These are phyloP conservation scores for Sordariomycetes sp. DNA, from an alignment of 2,329 filamentous ascomycete genomes.

Conservation along the genomic window DNA sequence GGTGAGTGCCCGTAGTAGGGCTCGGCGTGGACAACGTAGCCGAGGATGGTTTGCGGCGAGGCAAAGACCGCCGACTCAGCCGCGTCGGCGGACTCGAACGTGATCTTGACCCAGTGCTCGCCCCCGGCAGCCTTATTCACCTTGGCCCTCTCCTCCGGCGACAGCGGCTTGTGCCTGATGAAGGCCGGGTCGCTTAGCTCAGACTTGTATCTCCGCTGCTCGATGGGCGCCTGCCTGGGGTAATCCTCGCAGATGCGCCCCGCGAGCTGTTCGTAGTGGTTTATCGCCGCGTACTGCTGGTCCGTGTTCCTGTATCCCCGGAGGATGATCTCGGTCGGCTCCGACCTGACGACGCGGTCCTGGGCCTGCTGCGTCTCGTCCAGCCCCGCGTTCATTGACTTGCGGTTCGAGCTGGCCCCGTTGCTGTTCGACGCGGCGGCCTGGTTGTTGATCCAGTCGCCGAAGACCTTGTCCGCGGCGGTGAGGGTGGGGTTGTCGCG, in stretches of 20 bases:
- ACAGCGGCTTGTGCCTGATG: slow-evolving; percentile 54
- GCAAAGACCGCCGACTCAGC: slow-evolving; percentile 59
- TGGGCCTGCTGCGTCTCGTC: slow-evolving; percentile 21
- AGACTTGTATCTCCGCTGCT: slow-evolving; percentile 60
- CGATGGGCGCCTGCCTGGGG: slow-evolving; percentile 67
- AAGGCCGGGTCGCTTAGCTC: slow-evolving; percentile 64
- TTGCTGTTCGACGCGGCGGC: slow-evolving; percentile 17
- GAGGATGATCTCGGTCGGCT: slow-evolving; percentile 66
- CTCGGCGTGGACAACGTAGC: slow-evolving; percentile 61
- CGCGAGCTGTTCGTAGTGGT: slow-evolving; percentile 78
- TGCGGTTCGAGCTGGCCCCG: slow-evolving; percentile 15
- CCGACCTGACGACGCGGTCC: slow-evolving; percentile 23
- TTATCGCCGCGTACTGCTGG: slow-evolving; percentile 76
- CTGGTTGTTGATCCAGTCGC: slow-evolving; percentile 43
- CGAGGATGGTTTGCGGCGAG: slow-evolving; percentile 62
- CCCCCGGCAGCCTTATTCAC: slow-evolving; percentile 77
- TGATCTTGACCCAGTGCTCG: slow-evolving; percentile 85
- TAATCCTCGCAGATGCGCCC: slow-evolving; percentile 91
- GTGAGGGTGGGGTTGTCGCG: slow-evolving; percentile 52
- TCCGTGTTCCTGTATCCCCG: slow-evolving; percentile 62
- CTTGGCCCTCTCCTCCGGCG: slow-evolving; percentile 62
- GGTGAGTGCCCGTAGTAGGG: slow-evolving; percentile 56
- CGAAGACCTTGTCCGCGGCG: slow-evolving; percentile 51
- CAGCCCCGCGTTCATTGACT: slow-evolving; percentile 15
- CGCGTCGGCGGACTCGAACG: slow-evolving; percentile 63